Evolutionary conservation across 345 rosid genomes (phyloP), one percentile per base, ranked within the genome.

Genomic region (Bruguiera sexangula): DNA sequence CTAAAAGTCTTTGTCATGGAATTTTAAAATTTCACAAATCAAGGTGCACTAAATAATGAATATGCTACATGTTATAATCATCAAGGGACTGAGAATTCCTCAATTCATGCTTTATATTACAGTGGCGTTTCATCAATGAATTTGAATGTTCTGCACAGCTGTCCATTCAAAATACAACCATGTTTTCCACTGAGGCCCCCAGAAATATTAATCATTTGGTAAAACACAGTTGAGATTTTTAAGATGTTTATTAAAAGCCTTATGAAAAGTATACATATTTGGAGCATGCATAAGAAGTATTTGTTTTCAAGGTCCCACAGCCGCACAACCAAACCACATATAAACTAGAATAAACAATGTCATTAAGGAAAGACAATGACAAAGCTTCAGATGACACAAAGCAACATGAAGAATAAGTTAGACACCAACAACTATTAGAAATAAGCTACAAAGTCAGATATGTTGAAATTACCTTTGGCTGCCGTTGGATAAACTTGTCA

Each of bases 401-500:
- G 5, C 50, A 13, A 13, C 60, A 56, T 8, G 30, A 24, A 56
- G 26, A 21, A 24, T 21, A 27, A 24, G 31, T 56, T 56, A 24
- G 26, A 56, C 19, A n/a, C 60, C 60, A 56, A 56, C 16, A 27
- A 21, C 16, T 21, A 56, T 3, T 56, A 24, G 24, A 13, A 56
- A 43, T 3, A 56, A 56, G 31, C 29, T 24, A 56, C 37, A 51
- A 26, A 34, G 6, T 27, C 4, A 54, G 13, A 4, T 0, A 62
- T 11, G 0, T 6, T 1, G 19, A 54, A n/a, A 22, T 22, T 61
- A 92, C 99, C 95, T 96, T 96, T 4, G 98, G 98, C 65, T 92
- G 99, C 55, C 98, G 90, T 70, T 92, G 91, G 52, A 96, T 88
- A 77, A 76, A 92, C 85, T 79, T 90, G 19, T 90, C 99, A 8